Conservation (phyloP, 148 eudicot genomes). For the Rhododendron kiyosumense region DNA sequence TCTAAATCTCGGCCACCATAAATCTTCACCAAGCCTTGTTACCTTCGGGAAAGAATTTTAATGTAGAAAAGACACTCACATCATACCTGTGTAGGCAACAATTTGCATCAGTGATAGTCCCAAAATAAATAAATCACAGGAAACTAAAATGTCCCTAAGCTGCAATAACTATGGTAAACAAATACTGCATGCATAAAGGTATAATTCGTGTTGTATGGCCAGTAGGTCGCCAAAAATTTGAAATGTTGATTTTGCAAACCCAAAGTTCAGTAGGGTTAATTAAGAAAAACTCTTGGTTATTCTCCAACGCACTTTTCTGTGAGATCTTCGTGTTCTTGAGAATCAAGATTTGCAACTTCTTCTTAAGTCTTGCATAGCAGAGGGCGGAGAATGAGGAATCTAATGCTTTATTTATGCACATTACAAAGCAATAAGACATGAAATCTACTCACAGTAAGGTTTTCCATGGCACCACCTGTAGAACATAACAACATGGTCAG, state of each 20-base stretch:
- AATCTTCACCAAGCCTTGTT: constrained; percentile 94
- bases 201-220: background rate
- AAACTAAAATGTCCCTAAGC: background rate
- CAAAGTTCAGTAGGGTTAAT: background rate
- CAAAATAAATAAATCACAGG: background rate
- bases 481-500: constrained; percentile 13
- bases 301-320: constrained; percentile 69
- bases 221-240: background rate
- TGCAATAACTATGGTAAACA: background rate
- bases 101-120: constrained; percentile 1
- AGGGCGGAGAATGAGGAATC: constrained; percentile 5
- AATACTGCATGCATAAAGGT: constrained; percentile 16
- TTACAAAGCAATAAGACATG: background rate
- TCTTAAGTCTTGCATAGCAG: constrained; percentile 63
- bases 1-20: constrained; percentile 79
- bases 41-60: constrained; percentile 83
- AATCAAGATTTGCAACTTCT: constrained; percentile 67
- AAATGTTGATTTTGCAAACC: background rate
- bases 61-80: constrained; percentile 82
- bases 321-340: constrained; percentile 72
- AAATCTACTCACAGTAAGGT: constrained; percentile 71
- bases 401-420: background rate
- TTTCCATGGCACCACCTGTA: constrained; percentile 95
- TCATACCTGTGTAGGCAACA: constrained; percentile 57
- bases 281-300: background rate